Evolutionary conservation across 345 rosid genomes (phyloP).

Genomic region (Euphorbia tirucalli): DNA sequence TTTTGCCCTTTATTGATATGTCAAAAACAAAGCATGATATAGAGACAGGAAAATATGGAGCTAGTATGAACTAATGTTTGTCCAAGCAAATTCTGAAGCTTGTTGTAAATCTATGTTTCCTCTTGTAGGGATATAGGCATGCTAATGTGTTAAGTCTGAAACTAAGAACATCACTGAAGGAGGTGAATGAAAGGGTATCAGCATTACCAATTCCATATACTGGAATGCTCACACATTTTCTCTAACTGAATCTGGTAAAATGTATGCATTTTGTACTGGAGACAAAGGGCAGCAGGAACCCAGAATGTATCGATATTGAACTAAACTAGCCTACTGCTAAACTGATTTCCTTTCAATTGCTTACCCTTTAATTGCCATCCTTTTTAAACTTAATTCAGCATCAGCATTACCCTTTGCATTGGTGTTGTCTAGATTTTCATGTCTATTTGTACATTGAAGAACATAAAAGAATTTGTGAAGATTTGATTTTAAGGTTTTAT

Average conservation of each 20-base stretch:
- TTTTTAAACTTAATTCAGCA: too few species aligned
- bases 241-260: slow-evolving; percentile 79
- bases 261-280: slow-evolving; percentile 87
- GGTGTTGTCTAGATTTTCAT: slow-evolving; percentile 41
- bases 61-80: background rate
- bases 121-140: slow-evolving; percentile 51
- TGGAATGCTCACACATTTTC: too few species aligned
- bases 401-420: slow-evolving; percentile 28
- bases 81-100: too few species aligned
- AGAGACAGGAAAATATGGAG: too few species aligned
- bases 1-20: too few species aligned
- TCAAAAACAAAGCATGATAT: too few species aligned
- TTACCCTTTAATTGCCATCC: background rate
- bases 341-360: slow-evolving; percentile 3
- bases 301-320: slow-evolving; percentile 64
- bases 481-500: slow-evolving; percentile 39
- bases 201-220: too few species aligned
- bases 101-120: background rate
- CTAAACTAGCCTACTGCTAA: slow-evolving; percentile 48
- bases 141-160: too few species aligned
- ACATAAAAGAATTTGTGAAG: slow-evolving; percentile 40
- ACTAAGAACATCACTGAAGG: too few species aligned
- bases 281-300: slow-evolving; percentile 91
- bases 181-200: too few species aligned
- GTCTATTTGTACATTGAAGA: slow-evolving; percentile 48